These are phyloP conservation scores for Daucus carota DNA, from an alignment of 129 eudicot species.

Conservation along the genomic window DH1_v3.0 NC_030386.2:30488001-30488500, in stretches of 20 bases:
- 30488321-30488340: conserved; percentile 97
- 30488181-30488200: neutral
- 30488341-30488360: conserved; percentile 95
- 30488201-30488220: conserved; percentile 56
- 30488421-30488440: conserved; percentile 82
- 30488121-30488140: neutral
- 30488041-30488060: neutral
- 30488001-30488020: neutral
- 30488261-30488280: conserved; percentile 93
- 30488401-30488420: conserved; percentile 72
- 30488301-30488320: conserved; percentile 90
- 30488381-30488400: conserved; percentile 93
- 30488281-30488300: conserved; percentile 89
- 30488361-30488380: conserved; percentile 67
- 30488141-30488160: neutral
- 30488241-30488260: conserved; percentile 88
- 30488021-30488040: neutral
- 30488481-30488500: neutral
- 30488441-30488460: conserved; percentile 54
- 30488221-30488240: conserved; percentile 56
- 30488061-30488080: neutral
- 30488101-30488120: neutral
- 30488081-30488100: neutral
- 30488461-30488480: neutral
- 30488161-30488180: conserved; percentile 4